A percentile compares a stretch with the other conserved stretches of the same genome.
phyloP scores from a whole-genome alignment of 148 eudicot species.

The Spergularia bocconei region DNA sequence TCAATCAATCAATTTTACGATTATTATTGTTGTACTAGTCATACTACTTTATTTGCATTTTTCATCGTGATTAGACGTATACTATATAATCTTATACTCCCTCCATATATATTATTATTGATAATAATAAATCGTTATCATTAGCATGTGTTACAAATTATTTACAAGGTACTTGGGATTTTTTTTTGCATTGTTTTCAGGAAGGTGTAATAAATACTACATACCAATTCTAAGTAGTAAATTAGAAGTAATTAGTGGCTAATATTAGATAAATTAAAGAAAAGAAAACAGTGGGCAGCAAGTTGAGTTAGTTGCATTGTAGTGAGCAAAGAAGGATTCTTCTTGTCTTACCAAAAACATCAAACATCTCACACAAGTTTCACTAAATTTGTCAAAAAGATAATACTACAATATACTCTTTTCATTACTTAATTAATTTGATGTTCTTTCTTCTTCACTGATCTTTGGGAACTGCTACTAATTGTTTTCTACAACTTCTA shows the following conservation, averaged over 20 bases:
- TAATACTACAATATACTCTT: not conserved
- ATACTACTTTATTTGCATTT: constrained; percentile 1
- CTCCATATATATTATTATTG: not conserved
- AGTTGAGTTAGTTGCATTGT: constrained; percentile 12
- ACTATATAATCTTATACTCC: too few relatives aligned
- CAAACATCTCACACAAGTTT: constrained; percentile 20
- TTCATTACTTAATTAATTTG: not conserved
- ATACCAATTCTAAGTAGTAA: not conserved
- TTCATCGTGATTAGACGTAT: constrained; percentile 7
- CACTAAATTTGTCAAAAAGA: constrained; percentile 13
- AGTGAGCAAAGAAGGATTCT: constrained; percentile 19
- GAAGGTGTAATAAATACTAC: constrained; percentile 17
- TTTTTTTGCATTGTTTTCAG: constrained; percentile 35
- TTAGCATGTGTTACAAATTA: constrained; percentile 14
- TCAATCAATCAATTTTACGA: not conserved
- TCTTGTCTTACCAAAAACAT: constrained; percentile 27
- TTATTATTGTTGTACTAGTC: constrained; percentile 5
- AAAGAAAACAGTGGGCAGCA: constrained; percentile 21
- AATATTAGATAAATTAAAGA: not conserved
- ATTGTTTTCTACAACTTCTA: constrained; percentile 21
- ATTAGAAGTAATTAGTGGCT: not conserved
- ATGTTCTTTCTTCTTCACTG: not conserved
- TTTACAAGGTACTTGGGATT: not conserved
- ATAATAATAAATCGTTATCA: not conserved
- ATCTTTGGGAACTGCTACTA: constrained; percentile 19